Evolutionary conservation across 2,329 filamentous ascomycete species (phyloP).

Genomic region (Pleomassaria siparia): DNA sequence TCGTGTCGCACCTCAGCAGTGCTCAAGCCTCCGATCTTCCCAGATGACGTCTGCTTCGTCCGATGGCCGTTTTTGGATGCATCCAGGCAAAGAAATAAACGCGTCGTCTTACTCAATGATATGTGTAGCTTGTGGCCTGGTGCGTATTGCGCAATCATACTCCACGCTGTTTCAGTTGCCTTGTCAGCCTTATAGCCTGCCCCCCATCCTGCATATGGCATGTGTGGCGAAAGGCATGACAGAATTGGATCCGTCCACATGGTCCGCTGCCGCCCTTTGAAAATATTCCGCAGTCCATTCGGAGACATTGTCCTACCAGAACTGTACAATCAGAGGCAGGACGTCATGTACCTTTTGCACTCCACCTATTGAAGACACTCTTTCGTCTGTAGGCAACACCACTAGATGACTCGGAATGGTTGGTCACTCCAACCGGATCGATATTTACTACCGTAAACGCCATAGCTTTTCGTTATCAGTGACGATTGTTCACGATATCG

Average conservation of each 20-base stretch:
- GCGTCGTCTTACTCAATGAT: neutral
- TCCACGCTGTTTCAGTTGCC: constrained; percentile 21
- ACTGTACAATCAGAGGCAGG: neutral
- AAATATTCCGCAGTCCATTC: constrained; percentile 6
- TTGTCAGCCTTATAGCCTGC: constrained; percentile 4
- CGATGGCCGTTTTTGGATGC: constrained; percentile 9
- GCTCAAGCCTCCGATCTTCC: constrained; percentile 14
- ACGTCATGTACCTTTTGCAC: neutral
- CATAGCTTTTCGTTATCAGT: neutral
- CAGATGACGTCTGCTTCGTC: constrained; percentile 6
- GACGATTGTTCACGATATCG: neutral
- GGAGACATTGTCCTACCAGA: constrained; percentile 12
- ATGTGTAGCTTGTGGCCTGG: neutral
- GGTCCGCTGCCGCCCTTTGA: constrained; percentile 10
- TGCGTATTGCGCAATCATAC: neutral
- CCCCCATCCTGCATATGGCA: constrained; percentile 2
- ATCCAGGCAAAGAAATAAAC: constrained; percentile 6
- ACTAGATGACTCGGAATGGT: neutral
- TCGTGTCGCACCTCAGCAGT: constrained; percentile 1
- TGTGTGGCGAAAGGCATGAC: constrained; percentile 1
- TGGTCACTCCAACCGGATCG: neutral
- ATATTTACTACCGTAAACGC: neutral
- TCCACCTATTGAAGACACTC: no score
- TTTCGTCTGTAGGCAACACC: neutral
- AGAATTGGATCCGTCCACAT: constrained; percentile 7